A percentile compares a stretch with the other conserved stretches of the same genome.
phyloP scores from a whole-genome alignment of 306 rosid genomes.

The Gastrolobium villosum region DNA sequence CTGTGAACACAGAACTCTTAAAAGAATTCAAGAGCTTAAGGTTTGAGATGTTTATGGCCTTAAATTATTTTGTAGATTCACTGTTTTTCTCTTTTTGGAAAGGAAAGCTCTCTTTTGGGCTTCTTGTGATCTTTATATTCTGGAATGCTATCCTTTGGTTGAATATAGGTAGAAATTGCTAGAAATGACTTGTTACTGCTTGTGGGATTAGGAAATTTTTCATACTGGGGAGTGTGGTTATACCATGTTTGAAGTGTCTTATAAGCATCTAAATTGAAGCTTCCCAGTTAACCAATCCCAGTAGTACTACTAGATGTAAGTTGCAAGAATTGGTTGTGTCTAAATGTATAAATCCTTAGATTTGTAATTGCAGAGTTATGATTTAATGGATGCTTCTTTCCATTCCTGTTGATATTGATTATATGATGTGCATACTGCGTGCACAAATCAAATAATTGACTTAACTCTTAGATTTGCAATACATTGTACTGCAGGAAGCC shows the following conservation, averaged over 20 bases:
- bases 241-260: slow-evolving; percentile 1
- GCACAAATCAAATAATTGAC: slow-evolving; percentile 33
- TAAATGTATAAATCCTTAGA: slow-evolving; percentile 2
- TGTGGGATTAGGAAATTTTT: neutral
- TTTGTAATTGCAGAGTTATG: neutral
- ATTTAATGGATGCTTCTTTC: slow-evolving; percentile 14
- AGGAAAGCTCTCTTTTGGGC: neutral
- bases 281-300: slow-evolving; percentile 1
- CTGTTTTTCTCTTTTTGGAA: slow-evolving; percentile 6
- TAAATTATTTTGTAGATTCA: slow-evolving; percentile 7
- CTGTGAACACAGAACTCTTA: slow-evolving; percentile 70
- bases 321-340: slow-evolving; percentile 27
- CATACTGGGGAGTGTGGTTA: slow-evolving; percentile 8
- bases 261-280: neutral
- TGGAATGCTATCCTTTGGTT: slow-evolving; percentile 28
- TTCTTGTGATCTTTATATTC: slow-evolving; percentile 18
- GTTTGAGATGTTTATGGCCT: slow-evolving; percentile 57
- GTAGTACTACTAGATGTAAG: slow-evolving; percentile 14
- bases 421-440: slow-evolving; percentile 13
- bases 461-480: slow-evolving; percentile 22
- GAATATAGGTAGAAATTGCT: slow-evolving; percentile 6
- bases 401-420: slow-evolving; percentile 31
- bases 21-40: slow-evolving; percentile 89
- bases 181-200: neutral
- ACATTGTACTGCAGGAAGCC: slow-evolving; percentile 71